Evolutionary conservation across 306 rosid genomes (phyloP).

Genomic region (Ceratonia siliqua): DNA sequence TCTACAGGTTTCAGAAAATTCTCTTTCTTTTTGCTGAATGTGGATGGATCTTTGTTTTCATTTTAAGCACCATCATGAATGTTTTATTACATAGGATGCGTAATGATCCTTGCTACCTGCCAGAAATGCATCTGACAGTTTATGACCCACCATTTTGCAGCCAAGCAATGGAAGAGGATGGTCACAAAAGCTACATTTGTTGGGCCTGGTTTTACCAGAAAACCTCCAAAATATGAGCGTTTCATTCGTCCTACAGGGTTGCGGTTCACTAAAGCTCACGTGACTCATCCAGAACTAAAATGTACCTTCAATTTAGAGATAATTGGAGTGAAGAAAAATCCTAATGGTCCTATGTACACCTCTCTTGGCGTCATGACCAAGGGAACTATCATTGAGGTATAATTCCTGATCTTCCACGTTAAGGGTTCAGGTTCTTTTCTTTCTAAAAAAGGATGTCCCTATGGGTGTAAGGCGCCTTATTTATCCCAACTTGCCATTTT

Average conservation of each 20-base stretch:
- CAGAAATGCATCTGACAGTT: constrained; percentile 10
- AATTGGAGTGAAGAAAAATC: constrained; percentile 93
- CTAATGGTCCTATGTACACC: constrained; percentile 87
- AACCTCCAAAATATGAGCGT: constrained; percentile 94
- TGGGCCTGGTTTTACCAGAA: constrained; percentile 88
- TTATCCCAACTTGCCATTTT: not conserved
- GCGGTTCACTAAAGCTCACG: constrained; percentile 90
- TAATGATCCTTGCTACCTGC: not conserved
- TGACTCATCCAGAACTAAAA: constrained; percentile 95
- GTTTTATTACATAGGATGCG: not conserved
- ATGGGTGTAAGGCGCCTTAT: not conserved
- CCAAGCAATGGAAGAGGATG: constrained; percentile 99
- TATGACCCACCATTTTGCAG: constrained; percentile 43
- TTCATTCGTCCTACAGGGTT: constrained; percentile 87
- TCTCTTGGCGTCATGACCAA: constrained; percentile 89
- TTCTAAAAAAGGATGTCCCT: not conserved
- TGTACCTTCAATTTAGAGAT: constrained; percentile 90
- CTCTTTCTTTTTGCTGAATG: not conserved
- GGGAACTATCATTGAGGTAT: constrained; percentile 94
- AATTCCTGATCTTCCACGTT: not conserved
- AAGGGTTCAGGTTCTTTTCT: constrained; percentile 17
- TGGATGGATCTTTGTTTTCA: not conserved
- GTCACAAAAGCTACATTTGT: constrained; percentile 94
- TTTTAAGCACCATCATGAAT: not conserved
- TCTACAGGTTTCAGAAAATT: not conserved